Conservation (phyloP, 2,329 filamentous ascomycete genomes). For the Cercospora nicotianae region DNA sequence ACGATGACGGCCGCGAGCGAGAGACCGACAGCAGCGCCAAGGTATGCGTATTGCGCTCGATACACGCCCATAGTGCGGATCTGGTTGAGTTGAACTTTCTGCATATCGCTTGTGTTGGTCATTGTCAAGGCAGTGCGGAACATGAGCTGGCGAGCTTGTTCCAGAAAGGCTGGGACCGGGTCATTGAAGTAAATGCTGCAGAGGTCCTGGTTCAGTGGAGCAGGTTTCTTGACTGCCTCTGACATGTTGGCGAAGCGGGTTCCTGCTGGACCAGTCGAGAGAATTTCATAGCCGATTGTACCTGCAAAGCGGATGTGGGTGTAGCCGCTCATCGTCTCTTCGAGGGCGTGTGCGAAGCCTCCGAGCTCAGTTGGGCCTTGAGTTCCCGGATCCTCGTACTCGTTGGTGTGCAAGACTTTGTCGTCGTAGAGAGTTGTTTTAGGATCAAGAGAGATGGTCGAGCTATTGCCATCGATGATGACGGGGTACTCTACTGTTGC, state of each 20-base stretch:
- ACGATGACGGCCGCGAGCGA: background rate
- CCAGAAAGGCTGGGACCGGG: background rate
- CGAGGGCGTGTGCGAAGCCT: background rate
- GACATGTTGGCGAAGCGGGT: background rate
- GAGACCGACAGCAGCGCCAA: background rate
- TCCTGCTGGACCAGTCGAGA: background rate
- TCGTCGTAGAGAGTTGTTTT: background rate
- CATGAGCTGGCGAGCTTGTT: background rate
- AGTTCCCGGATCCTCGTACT: background rate
- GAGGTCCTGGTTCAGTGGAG: background rate
- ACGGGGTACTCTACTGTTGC: background rate
- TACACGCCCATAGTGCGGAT: background rate
- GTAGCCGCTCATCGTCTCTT: background rate
- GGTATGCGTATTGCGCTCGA: background rate
- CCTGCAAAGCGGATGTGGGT: background rate
- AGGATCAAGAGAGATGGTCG: background rate
- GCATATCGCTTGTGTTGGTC: background rate
- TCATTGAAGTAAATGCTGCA: background rate
- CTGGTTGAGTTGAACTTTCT: background rate
- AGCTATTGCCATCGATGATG: background rate
- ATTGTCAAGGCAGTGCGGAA: background rate
- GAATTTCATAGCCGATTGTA: background rate
- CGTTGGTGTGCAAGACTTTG: background rate
- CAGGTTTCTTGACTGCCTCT: background rate
- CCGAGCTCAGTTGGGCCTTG: background rate